Evolutionary conservation across 164 flowering plant species (phyloP), one percentile per base, ranked within the genome.

Genomic region (Kingdonia uniflora): DNA sequence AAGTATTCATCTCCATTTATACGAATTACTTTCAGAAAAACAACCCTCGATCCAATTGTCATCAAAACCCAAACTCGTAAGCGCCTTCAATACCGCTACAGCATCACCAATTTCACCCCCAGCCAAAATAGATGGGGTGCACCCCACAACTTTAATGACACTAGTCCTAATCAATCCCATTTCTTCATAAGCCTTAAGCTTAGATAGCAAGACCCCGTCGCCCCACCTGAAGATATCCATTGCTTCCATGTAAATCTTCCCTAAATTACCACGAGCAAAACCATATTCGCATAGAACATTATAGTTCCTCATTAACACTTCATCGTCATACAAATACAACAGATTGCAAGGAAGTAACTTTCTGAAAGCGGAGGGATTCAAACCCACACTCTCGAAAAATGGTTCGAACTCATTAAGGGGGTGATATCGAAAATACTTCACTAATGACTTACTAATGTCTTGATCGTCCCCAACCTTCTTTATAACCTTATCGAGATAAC

Each of bases 401-500:
- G 95, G 91, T 58, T 88, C 96, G 52, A 78, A 85, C 45, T 85
- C 96, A 68, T 88, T 85, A 50, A 85, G 75, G 5, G 95, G 97
- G 52, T 83, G 78, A 62, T 78, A 83, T 15, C 85, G 70, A 57
- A 88, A 60, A 51, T 68, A 79, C n/a, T 82, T 71, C 14, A 74
- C 1, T 14, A 83, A 11, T 0, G 80, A 74, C 19, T 49, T 24
- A 47, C 61, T 60, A 17, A 71, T 24, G 19, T 75, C 80, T 17
- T 23, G 52, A 19, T 62, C 72, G 44, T 35, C 37, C 12, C 65
- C 62, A 23, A 76, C 70, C 17, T 51, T 72, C 14, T 53, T 25
- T 23, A 89, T 25, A 21, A 83, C 71, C 15, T 64, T 74, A 5
- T 49, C 50, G 13, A 88, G 51, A 57, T 80, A 88, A 37, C n/a